Base-by-base conservation (phyloP, 345 rosid species). In the Anacardium occidentale region DNA sequence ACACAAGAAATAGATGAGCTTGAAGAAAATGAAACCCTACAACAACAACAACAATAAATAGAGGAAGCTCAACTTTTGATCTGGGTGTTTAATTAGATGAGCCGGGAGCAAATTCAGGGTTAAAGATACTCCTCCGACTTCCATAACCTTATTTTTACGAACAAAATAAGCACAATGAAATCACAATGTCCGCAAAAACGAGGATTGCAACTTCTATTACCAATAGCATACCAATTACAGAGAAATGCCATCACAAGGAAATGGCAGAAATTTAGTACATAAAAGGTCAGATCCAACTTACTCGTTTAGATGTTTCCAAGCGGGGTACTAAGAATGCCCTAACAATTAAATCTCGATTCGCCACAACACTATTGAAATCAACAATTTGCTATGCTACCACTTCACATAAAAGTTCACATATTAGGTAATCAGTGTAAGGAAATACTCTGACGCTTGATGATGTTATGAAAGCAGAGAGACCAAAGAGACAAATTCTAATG, bases 401-500 rank as follows among this genome's bases (percentile, higher is more conserved):
- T 52, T 47, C 48, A 61, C 51, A 2, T 53, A 9, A 70, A 13
- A 21, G 5, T 52, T 54, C 20, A 13, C 11, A 21, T 3, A 52
- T 13, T 26, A n/a, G 70, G 59, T 44, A 64, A 66, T 32, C 56
- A 53, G 25, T 62, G 50, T 44, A 10, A 64, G n/a, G 62, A 14
- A 25, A 63, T 45, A 17, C 21, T 14, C 2, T 40, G 61, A n/a
- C 12, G 20, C 44, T 69, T 51, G 1, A 10, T 52, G 24, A 37
- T 37, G 20, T 80, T 75, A 89, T 7, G 95, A 82, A 75, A 92
- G 86, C 75, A 96, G 72, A 12, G 99, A 93, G 69, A 96, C 99
- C 50, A 96, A 91, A 60, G 99, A 96, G 25, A 93, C 98, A 40
- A 91, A 93, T 84, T 93, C 99, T 57, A 77, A 79, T 0, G 94